phyloP scores from a whole-genome alignment of 2,329 filamentous ascomycete genomes.

The Botrytis aclada region DNA sequence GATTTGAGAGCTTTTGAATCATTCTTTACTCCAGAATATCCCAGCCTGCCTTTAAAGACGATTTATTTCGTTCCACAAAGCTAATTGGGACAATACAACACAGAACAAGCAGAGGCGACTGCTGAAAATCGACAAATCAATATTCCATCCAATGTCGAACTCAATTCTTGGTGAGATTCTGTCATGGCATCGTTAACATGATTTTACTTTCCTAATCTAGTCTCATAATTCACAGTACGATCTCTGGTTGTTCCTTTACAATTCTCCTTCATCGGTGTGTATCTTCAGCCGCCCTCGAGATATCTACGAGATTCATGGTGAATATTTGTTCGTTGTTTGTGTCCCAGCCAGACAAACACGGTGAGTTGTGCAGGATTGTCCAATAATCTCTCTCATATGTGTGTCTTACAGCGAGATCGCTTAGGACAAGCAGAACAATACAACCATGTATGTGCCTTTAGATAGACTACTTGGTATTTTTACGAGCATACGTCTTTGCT shows the following conservation, averaged over 20 bases:
- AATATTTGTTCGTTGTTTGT: not conserved
- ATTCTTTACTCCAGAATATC: not conserved
- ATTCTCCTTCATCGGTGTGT: not conserved
- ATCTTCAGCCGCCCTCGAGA: not conserved
- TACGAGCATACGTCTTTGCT: no score
- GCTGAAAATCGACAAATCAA: not conserved
- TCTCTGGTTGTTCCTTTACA: not conserved
- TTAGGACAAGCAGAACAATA: not conserved
- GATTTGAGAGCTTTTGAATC: no score
- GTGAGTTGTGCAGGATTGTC: rapidly evolving
- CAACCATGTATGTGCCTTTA: not conserved
- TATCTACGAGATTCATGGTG: not conserved
- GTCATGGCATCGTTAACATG: not conserved
- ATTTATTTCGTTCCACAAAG: not conserved
- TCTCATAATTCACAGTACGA: not conserved
- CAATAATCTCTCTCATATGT: not conserved
- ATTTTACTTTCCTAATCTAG: not conserved
- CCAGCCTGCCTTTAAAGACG: no score
- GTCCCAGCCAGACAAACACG: not conserved
- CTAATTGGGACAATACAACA: not conserved
- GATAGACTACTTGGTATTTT: not conserved
- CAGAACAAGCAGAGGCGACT: not conserved
- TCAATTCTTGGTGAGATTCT: not conserved
- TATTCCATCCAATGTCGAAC: not conserved
- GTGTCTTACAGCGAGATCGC: not conserved